Conservation (phyloP, 441 rosid species). For the Hura crepitans region DNA sequence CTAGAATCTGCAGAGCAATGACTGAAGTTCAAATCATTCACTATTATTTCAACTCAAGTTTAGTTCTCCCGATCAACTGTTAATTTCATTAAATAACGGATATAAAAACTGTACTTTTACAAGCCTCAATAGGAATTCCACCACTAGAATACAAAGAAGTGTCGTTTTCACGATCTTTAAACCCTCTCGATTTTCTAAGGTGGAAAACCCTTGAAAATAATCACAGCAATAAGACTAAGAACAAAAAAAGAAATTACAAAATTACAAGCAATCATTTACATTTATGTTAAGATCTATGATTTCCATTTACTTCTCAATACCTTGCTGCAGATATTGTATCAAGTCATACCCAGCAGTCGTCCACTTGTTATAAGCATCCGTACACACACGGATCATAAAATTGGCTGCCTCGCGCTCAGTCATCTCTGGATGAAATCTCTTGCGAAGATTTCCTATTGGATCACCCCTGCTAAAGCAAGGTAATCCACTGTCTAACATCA, state of each 20-base stretch:
- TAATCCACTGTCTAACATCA: conserved; percentile 92
- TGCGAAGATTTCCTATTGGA: conserved; percentile 72
- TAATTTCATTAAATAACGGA: conserved; percentile 14
- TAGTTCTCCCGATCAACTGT: not conserved
- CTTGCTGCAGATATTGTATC: conserved; percentile 93
- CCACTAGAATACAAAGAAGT: conserved; percentile 18
- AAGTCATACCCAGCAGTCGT: conserved; percentile 95
- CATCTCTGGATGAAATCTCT: conserved; percentile 93
- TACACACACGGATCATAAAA: conserved; percentile 82
- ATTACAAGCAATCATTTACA: conserved; percentile 37
- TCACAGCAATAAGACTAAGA: conserved; percentile 4
- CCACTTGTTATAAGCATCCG: conserved; percentile 96
- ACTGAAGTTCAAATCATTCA: too few relatives aligned
- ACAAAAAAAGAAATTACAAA: conserved; percentile 9
- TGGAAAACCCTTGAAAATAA: conserved; percentile 26
- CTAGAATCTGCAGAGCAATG: too few relatives aligned
- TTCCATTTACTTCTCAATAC: conserved; percentile 71
- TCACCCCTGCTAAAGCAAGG: conserved; percentile 98
- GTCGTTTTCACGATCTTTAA: conserved; percentile 12
- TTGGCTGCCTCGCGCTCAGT: conserved; percentile 95
- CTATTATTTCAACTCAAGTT: not conserved
- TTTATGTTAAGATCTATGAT: conserved; percentile 1
- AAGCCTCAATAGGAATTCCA: conserved; percentile 24
- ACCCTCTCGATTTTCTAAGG: conserved; percentile 13
- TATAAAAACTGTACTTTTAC: conserved; percentile 14